Evolutionary conservation across 371 early-diverging fungal genomes (phyloP).

Genomic region (Thermomucor indicae-seudaticae): DNA sequence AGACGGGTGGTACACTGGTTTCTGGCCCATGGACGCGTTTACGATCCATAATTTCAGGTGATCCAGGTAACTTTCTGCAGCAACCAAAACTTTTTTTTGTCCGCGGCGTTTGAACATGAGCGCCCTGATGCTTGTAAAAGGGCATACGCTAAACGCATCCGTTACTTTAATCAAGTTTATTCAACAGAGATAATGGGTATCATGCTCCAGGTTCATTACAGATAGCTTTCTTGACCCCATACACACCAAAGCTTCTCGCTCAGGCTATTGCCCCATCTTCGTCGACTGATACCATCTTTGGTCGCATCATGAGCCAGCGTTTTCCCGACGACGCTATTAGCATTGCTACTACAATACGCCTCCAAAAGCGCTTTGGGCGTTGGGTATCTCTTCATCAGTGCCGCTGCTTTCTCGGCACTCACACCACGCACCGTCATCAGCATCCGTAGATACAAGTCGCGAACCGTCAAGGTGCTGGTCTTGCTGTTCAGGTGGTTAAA

Average conservation of each 20-base stretch:
- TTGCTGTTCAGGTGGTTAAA: conserved; percentile 70
- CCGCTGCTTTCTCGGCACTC: conserved; percentile 76
- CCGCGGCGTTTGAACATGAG: no score
- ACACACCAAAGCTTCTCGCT: conserved; percentile 54
- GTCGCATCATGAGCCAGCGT: conserved; percentile 25
- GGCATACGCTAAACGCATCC: no score
- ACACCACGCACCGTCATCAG: conserved; percentile 80
- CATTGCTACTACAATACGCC: conserved; percentile 26
- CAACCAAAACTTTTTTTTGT: no score
- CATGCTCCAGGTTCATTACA: no score
- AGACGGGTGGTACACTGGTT: conserved; percentile 65
- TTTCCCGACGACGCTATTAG: conserved; percentile 10
- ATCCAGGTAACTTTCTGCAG: no score
- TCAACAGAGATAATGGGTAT: no score
- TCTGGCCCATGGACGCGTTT: conserved; percentile 76
- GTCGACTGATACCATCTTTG: conserved; percentile 29
- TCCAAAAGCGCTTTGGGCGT: conserved; percentile 58
- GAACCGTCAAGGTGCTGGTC: conserved; percentile 54
- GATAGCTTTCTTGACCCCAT: conserved; percentile 62
- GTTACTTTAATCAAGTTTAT: no score
- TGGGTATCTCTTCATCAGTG: conserved; percentile 63
- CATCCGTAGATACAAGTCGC: conserved; percentile 76
- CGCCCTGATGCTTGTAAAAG: no score
- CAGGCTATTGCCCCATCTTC: conserved; percentile 45
- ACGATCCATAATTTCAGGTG: conserved; percentile 68